Evolutionary conservation across 345 rosid species (phyloP).

Genomic region (Turritis glabra): DNA sequence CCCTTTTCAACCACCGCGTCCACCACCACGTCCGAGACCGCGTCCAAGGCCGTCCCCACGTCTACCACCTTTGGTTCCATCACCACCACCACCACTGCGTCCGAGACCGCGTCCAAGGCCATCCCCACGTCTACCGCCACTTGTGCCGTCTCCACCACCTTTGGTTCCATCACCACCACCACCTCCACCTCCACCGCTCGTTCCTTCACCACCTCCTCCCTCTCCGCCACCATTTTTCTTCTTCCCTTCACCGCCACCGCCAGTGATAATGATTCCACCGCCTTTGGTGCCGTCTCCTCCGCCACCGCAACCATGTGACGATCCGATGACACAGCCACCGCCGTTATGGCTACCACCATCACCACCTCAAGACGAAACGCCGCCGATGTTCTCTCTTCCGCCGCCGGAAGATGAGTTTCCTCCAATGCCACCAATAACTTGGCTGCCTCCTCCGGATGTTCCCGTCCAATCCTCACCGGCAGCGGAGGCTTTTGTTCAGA

Average conservation of each 20-base stretch:
- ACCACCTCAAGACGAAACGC: not conserved
- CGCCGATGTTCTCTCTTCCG: conserved; percentile 26
- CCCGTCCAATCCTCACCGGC: not conserved
- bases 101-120: conserved; percentile 28
- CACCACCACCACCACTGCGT: conserved; percentile 34
- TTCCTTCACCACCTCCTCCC: conserved; percentile 44
- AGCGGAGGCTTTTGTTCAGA: conserved; percentile 1
- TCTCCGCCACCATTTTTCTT: conserved; percentile 27
- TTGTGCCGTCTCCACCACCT: not conserved
- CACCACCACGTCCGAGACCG: conserved; percentile 25
- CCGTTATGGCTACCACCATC: conserved; percentile 31
- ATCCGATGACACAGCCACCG: conserved; percentile 5
- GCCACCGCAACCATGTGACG: conserved; percentile 17
- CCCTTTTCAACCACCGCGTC: conserved; percentile 37
- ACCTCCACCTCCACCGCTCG: conserved; percentile 31
- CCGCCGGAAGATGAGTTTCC: conserved; percentile 35
- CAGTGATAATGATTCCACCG: conserved; percentile 20
- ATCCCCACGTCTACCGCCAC: not conserved
- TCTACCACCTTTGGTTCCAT: conserved; percentile 15
- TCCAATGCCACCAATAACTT: conserved; percentile 37
- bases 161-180: conserved; percentile 26
- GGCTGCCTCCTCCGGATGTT: conserved; percentile 37
- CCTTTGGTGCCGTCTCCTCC: conserved; percentile 43
- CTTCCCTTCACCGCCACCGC: conserved; percentile 42
- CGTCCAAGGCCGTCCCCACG: conserved; percentile 23